Percentiles rank a stretch among this genome's conserved stretches.
Conservation (phyloP, 2,329 filamentous ascomycete species). For the Calcarisporium arbuscula region DNA sequence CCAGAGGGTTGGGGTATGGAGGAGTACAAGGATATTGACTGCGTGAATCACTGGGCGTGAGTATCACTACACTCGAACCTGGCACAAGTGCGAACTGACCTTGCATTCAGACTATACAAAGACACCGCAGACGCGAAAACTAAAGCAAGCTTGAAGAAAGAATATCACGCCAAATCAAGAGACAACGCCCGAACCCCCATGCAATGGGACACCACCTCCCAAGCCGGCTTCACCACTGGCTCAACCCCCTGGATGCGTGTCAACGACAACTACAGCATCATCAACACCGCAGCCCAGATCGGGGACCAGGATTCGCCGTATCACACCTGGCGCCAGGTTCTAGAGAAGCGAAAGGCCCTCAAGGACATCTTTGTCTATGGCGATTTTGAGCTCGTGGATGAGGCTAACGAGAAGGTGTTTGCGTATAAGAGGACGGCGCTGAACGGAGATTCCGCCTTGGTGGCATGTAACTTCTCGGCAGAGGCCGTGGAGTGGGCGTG, state of each 20-base stretch:
- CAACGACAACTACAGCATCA: constrained; percentile 53
- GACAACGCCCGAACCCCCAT: constrained; percentile 69
- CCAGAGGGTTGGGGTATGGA: constrained; percentile 54
- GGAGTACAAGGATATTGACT: constrained; percentile 64
- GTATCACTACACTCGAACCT: constrained; percentile 6
- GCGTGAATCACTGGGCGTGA: constrained; percentile 44
- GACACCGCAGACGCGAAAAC: constrained; percentile 31
- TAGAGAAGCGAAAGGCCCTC: constrained; percentile 54
- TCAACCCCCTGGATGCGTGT: constrained; percentile 63
- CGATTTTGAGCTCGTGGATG: constrained; percentile 35
- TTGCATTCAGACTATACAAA: constrained; percentile 25
- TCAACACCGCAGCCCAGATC: constrained; percentile 56
- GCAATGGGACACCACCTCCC: constrained; percentile 56
- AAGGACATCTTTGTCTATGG: constrained; percentile 63
- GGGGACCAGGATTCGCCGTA: constrained; percentile 45
- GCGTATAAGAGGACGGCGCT: constrained; percentile 29
- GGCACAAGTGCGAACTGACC: neutral
- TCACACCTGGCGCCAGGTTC: constrained; percentile 53
- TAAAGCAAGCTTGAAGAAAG: constrained; percentile 27
- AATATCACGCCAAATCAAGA: constrained; percentile 53
- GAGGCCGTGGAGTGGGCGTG: constrained; percentile 25
- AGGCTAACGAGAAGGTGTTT: constrained; percentile 28
- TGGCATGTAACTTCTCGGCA: constrained; percentile 32
- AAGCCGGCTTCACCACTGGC: constrained; percentile 59
- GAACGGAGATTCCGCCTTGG: constrained; percentile 24